These are phyloP conservation scores for Neospermospora avenae DNA, from an alignment of 2,329 filamentous ascomycete genomes.

Conservation along the genomic window DNA sequence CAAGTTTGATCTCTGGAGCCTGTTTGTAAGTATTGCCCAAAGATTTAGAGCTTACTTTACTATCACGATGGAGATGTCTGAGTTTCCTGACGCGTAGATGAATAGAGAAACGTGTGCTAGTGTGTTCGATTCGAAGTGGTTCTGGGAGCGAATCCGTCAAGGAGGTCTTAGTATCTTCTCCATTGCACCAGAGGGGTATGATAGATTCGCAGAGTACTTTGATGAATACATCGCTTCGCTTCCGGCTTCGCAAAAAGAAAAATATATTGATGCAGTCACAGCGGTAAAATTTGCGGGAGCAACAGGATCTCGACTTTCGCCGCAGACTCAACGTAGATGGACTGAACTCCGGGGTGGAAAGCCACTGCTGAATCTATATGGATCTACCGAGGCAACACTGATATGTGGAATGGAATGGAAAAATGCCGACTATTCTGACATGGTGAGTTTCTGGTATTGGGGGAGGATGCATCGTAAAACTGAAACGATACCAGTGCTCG, in stretches of 20 bases:
- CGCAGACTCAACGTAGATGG: constrained; percentile 22
- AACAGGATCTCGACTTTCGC: constrained; percentile 20
- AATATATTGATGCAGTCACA: constrained; percentile 22
- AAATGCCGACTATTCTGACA: constrained; percentile 19
- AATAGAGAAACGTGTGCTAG: constrained; percentile 19
- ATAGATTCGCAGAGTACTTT: constrained; percentile 24
- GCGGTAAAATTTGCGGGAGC: constrained; percentile 15
- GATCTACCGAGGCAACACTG: constrained; percentile 21
- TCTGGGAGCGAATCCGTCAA: constrained; percentile 24
- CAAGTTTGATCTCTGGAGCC: constrained; percentile 24
- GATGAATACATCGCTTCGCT: constrained; percentile 23
- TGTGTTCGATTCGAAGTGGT: constrained; percentile 23
- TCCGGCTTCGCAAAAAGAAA: constrained; percentile 15
- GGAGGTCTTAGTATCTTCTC: constrained; percentile 22
- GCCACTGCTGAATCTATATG: constrained; percentile 22
- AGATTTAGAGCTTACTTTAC: neutral
- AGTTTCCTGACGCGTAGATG: neutral
- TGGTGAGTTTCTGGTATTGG: constrained; percentile 9
- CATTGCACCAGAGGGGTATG: constrained; percentile 21
- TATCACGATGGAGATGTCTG: neutral
- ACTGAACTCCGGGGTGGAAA: constrained; percentile 24
- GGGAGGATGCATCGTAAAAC: constrained; percentile 1
- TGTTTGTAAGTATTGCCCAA: constrained; percentile 19
- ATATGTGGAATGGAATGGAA: constrained; percentile 24
- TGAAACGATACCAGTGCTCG: constrained; percentile 17